Conservation (phyloP, 2,329 filamentous ascomycete species). For the Colletotrichum phormii region DNA sequence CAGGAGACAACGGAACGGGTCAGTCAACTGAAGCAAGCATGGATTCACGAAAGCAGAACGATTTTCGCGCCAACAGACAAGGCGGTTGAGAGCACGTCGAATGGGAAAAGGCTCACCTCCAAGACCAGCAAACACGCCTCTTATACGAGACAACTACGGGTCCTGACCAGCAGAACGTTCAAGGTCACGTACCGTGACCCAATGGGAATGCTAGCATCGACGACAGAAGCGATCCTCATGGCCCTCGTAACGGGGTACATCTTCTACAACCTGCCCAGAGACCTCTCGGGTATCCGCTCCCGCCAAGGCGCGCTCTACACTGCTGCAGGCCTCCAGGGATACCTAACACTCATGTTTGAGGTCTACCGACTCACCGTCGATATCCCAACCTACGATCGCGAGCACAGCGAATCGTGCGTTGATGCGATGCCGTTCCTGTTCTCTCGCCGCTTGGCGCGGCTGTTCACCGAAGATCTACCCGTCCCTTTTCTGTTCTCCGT, state of each 20-base stretch:
- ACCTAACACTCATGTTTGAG: constrained; percentile 81
- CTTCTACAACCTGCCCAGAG: constrained; percentile 73
- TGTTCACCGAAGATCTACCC: constrained; percentile 78
- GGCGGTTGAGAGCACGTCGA: constrained; percentile 25
- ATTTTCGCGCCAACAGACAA: constrained; percentile 41
- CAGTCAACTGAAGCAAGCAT: constrained; percentile 69
- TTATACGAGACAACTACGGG: constrained; percentile 71
- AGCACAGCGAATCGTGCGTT: constrained; percentile 79
- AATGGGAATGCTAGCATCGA: constrained; percentile 77
- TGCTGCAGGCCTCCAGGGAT: constrained; percentile 78
- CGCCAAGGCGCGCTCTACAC: constrained; percentile 80
- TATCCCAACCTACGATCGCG: constrained; percentile 81
- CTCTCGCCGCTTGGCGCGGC: constrained; percentile 75
- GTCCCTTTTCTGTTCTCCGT: constrained; percentile 77
- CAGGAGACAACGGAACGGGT: constrained; percentile 69
- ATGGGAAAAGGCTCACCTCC: constrained; percentile 10
- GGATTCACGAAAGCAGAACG: constrained; percentile 52
- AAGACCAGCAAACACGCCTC: constrained; percentile 59
- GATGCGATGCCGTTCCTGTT: constrained; percentile 76
- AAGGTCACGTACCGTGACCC: constrained; percentile 82
- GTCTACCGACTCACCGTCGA: constrained; percentile 80
- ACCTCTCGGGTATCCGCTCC: constrained; percentile 78
- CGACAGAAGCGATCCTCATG: constrained; percentile 78
- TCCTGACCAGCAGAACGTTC: constrained; percentile 76
- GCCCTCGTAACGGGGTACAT: constrained; percentile 79